Percentiles rank a stretch among this genome's conserved stretches.
phyloP scores from a whole-genome alignment of 805 yeast species.

The Metschnikowia gruessii region DNA sequence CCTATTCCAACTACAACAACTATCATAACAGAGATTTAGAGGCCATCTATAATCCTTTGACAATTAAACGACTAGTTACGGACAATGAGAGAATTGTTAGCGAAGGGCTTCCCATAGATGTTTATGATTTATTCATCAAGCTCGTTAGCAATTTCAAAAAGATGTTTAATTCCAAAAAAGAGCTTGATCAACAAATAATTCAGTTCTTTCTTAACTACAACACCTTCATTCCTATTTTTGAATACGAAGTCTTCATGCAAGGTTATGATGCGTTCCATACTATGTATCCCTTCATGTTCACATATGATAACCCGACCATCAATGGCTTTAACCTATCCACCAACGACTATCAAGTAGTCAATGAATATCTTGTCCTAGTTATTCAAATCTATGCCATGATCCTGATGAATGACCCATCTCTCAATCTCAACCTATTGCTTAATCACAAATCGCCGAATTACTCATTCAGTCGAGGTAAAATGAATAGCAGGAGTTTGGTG shows the following conservation, averaged over 20 bases:
- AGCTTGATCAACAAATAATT: slow-evolving; percentile 46
- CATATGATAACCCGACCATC: slow-evolving; percentile 45
- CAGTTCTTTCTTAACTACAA: slow-evolving; percentile 52
- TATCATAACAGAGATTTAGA: slow-evolving; percentile 37
- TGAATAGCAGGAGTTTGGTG: slow-evolving; percentile 20
- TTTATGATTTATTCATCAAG: slow-evolving; percentile 43
- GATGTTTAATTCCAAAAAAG: slow-evolving; percentile 34
- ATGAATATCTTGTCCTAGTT: slow-evolving; percentile 41
- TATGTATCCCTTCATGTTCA: slow-evolving; percentile 47
- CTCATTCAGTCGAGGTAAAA: slow-evolving; percentile 10
- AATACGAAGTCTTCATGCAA: slow-evolving; percentile 51
- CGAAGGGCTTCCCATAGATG: slow-evolving; percentile 35
- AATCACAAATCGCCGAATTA: slow-evolving; percentile 38
- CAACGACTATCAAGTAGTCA: slow-evolving; percentile 42
- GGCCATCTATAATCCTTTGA: slow-evolving; percentile 40
- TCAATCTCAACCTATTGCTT: slow-evolving; percentile 39
- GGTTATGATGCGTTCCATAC: slow-evolving; percentile 48
- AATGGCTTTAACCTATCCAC: slow-evolving; percentile 46
- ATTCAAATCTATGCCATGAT: slow-evolving; percentile 52
- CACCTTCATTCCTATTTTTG: slow-evolving; percentile 53
- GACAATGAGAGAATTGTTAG: slow-evolving; percentile 6
- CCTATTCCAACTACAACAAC: slow-evolving; percentile 36
- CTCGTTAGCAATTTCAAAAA: slow-evolving; percentile 44
- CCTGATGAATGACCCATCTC: slow-evolving; percentile 48
- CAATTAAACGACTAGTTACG: slow-evolving; percentile 20